Base-by-base conservation (phyloP, 345 rosid species). In the Salix dunnii region DNA sequence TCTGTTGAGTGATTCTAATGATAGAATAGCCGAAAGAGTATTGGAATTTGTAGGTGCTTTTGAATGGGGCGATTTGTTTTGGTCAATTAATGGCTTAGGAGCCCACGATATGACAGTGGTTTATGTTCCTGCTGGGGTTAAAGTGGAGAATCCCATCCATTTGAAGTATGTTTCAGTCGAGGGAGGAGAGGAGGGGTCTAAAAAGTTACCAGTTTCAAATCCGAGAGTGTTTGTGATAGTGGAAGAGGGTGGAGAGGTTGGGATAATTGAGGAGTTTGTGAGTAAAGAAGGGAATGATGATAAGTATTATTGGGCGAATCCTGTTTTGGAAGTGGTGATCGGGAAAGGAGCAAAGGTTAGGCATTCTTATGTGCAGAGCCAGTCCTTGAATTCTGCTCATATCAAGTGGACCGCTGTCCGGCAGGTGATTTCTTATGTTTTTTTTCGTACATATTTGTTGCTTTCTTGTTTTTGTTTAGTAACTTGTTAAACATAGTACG, bases 31-130 rank as follows among this genome's bases (percentile, higher is more conserved):
- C 43, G 77, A 85, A 73, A 87, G 87, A 87, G 83, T 92, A 10
- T 84, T 71, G 21, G 88, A 86, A 7, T 80, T 85, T 48, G 51
- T 85, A 9, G 81, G 89, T 20, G 86, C 88, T 84, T 96, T 87
- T 55, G 88, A 89, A 30, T 86, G 85, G 70, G 98, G 97, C 71
- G 97, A 96, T 83, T 67, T 96, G 80, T 96, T 92, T 60, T 93
- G 94, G 98, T 93, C 94, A 10, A 80, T 96, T 74, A 96, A 95
- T 78, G 97, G 98, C 17, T 72, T 93, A 67, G 97, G 99, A 11
- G 93, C 98, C 4, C 96, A 94, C 13, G 98, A 92, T 90, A 83
- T 90, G 85, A 87, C 85, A 28, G 90, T 96, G 49, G 68, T 96
- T 81, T 93, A 96, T 48, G 97, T 96, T 78, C 97, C 98, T 1